Evolutionary conservation across 2,329 filamentous ascomycete genomes (phyloP), one percentile per base, ranked within the genome.

Genomic region (Aureobasidium sp.): DNA sequence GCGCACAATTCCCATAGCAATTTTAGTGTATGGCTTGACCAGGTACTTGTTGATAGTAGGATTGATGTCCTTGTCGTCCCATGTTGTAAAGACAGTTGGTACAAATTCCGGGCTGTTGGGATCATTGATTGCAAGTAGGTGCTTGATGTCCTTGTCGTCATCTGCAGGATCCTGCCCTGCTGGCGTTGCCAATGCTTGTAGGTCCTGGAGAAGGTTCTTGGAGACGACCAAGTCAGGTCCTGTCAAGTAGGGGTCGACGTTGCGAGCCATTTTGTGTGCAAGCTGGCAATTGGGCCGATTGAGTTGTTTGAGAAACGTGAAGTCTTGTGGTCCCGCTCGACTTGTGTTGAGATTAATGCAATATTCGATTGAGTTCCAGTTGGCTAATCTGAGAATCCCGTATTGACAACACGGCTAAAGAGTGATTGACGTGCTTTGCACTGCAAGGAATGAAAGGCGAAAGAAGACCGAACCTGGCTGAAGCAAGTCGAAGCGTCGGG

Each of bases 1-100:
- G 15, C 88, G 85, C 10, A 88, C 86, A 26, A 87, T 72, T 2
- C 70, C 73, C 46, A 77, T 78, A 1, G 83, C 87, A 69, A 80
- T 74, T 15, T 74, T 72, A 52, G 86, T 75, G 70, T 89, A 90
- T 0, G 85, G 83, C 44, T 79, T 76, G 20, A 90, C 74, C 1
- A 87, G 29, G 64, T 80, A 79, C 44, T 74, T 73, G 69, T 82
- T 75, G 50, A 83, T 44, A n/a, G 71, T 58, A 0, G 66, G 63
- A 5, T 76, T 72, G 26, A 83, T 73, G 62, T 79, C 73, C 37
- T 76, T 74, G 34, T 77, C 73, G 66, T 85, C 83, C 74, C 78
- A 79, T 23, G 75, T 74, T 47, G 78, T 75, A 66, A 84, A 82
- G 34, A 85, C 75, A 15, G 81, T 83, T n/a, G 81, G 80, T 64